phyloP scores from a whole-genome alignment of 2,329 filamentous ascomycete genomes.

The Cryphonectria parasitica region DNA sequence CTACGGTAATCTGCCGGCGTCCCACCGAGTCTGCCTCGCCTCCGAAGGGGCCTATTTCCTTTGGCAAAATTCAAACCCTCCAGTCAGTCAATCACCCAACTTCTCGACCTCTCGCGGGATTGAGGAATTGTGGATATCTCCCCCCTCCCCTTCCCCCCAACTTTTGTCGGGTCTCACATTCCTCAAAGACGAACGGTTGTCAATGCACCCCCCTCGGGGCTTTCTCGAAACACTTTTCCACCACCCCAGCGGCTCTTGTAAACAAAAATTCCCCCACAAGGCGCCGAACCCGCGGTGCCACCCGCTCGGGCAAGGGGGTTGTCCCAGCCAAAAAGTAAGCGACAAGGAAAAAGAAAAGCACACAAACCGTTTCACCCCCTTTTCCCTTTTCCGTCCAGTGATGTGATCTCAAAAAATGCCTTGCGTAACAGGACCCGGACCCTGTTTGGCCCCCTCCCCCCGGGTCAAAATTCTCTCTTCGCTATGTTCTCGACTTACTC shows the following conservation, averaged over 20 bases:
- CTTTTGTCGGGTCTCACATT: constrained; percentile 5
- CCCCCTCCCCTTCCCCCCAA: too few relatives aligned
- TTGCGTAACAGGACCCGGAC: neutral
- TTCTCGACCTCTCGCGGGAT: neutral
- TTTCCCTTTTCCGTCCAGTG: neutral
- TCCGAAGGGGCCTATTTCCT: neutral
- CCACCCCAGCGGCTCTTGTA: constrained; percentile 2
- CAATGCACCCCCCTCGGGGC: neutral
- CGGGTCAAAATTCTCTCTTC: neutral
- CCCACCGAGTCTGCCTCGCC: neutral
- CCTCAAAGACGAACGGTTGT: neutral
- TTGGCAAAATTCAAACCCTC: too few relatives aligned
- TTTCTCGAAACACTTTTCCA: constrained; percentile 13
- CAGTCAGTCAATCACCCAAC: too few relatives aligned
- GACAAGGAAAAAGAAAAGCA: neutral
- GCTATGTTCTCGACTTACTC: neutral
- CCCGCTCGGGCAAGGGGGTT: neutral
- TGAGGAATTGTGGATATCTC: neutral
- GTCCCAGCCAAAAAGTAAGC: neutral
- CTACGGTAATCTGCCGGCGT: constrained; percentile 7
- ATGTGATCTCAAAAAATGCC: neutral
- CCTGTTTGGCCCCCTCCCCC: neutral
- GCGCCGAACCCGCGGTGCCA: constrained; percentile 14
- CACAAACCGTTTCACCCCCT: constrained; percentile 18
- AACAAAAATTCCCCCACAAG: constrained; percentile 15